Base-by-base conservation (phyloP, 805 yeast genomes). In the Gaillardinia entomophila region DNA sequence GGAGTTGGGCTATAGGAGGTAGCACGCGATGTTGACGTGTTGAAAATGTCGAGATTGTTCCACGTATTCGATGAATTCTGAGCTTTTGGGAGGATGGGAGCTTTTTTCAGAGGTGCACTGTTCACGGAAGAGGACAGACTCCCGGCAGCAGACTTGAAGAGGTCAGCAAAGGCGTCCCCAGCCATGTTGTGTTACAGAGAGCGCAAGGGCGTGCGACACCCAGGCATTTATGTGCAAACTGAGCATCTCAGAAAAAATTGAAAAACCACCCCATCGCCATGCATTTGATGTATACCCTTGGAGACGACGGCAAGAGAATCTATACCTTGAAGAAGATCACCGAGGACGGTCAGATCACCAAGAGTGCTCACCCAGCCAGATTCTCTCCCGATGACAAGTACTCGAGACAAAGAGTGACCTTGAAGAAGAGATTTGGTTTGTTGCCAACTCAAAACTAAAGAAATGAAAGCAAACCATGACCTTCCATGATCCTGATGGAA, bases 311-410 rank as follows among this genome's bases (percentile, higher is more conserved):
- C 51, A 90, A 90, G 75, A 83, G 99, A 66, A 63, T 84, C 53
- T 92, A 92, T 76, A 92, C 99, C 34, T 73, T 92, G 48, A 71
- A 85, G 62, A 92, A 92, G 71, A 45, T 57, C 49, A 81, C 94
- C 35, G 88, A 73, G 40, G 65, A 71, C 6, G 97, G 98, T 41
- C 96, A 88, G 62, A 88, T 90, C 71, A 94, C 99, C 57, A 87
- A 88, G 71, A 84, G 96, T 47, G 98, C 98, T 26, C 99, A 92
- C 65, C 99, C 99, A 42, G 98, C 99, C 33, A 82, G 99, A 68
- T 92, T 92, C 65, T 92, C 98, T 22, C 99, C 99, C 49, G 99
- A 92, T 62, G 99, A 92, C 77, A 92, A 92, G 70, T 90, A 87
- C 73, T 92, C 98, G 30, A 83, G 97, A 73, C 97, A 92, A 68